These are phyloP conservation scores for Coemansia sp. DNA, from an alignment of 192 early-diverging fungal species.

Conservation along the genomic window DNA sequence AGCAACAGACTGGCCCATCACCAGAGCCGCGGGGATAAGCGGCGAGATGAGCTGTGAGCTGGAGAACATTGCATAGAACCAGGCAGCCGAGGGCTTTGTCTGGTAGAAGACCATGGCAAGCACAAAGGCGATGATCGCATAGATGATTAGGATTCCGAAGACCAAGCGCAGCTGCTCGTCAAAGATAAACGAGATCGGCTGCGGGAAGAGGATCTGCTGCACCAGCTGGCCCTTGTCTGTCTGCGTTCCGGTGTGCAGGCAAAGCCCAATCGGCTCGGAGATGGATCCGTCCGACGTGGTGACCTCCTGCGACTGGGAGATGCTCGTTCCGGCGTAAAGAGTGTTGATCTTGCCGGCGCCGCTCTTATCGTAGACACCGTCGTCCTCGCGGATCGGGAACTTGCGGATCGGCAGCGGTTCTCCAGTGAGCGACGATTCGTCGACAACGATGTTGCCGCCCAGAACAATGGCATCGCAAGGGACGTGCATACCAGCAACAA, in stretches of 20 bases:
- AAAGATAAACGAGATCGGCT: conserved; percentile 60
- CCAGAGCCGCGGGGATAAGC: conserved; percentile 59
- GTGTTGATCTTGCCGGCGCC: conserved; percentile 59
- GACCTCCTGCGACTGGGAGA: conserved; percentile 52
- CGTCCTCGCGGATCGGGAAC: conserved; percentile 61
- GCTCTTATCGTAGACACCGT: conserved; percentile 32
- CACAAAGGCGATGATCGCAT: conserved; percentile 49
- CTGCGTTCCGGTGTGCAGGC: conserved; percentile 48
- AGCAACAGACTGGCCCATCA: conserved; percentile 59
- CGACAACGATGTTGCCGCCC: conserved; percentile 63
- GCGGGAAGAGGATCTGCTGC: conserved; percentile 61
- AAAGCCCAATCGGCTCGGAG: conserved; percentile 39
- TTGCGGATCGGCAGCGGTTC: conserved; percentile 77
- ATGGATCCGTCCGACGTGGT: conserved; percentile 24
- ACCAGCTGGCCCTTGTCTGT: conserved; percentile 60
- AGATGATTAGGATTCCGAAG: conserved; percentile 54
- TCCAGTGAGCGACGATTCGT: conserved; percentile 70
- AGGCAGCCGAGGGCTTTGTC: conserved; percentile 54
- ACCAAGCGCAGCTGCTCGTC: conserved; percentile 63
- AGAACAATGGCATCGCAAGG: conserved; percentile 66
- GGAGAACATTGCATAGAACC: conserved; percentile 63
- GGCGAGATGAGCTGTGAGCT: conserved; percentile 60
- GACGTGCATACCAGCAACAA: conserved; percentile 44
- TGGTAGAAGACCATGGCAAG: conserved; percentile 46
- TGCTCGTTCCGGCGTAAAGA: conserved; percentile 63